Evolutionary conservation across 1,284 basidiomycete genomes (phyloP).

Genomic region (Singerocomus rubriflavus): DNA sequence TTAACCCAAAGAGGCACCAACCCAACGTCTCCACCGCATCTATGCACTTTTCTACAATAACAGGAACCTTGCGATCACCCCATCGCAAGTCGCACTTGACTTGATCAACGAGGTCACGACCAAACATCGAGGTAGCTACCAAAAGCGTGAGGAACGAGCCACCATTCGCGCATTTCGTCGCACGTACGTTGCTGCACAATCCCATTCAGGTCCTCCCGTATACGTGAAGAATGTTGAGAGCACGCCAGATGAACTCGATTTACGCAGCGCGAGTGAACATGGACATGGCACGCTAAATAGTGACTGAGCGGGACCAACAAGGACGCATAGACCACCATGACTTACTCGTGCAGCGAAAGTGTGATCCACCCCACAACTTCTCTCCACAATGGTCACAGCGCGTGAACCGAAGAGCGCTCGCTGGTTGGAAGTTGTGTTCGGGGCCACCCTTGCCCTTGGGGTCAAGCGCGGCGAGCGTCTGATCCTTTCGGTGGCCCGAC

Average conservation of each 20-base stretch:
- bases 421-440: slow-evolving; percentile 88
- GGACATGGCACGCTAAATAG: slow-evolving; percentile 59
- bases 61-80: slow-evolving; percentile 66
- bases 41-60: slow-evolving; percentile 95
- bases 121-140: slow-evolving; percentile 88
- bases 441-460: slow-evolving; percentile 44
- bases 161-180: slow-evolving; percentile 5
- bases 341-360: slow-evolving; percentile 81
- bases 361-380: slow-evolving; percentile 98
- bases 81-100: slow-evolving; percentile 68
- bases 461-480: slow-evolving; percentile 26
- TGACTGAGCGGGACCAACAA: slow-evolving; percentile 8
- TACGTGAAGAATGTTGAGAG: slow-evolving; percentile 42
- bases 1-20: slow-evolving; percentile 37
- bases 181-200: slow-evolving; percentile 24
- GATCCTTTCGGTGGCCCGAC: slow-evolving; percentile 51
- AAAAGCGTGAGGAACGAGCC: slow-evolving; percentile 3
- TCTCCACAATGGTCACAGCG: slow-evolving; percentile 95
- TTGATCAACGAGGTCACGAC: slow-evolving; percentile 83
- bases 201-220: slow-evolving; percentile 35
- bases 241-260: slow-evolving; percentile 58
- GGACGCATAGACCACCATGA: background rate
- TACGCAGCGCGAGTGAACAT: slow-evolving; percentile 73
- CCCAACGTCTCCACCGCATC: slow-evolving; percentile 85
- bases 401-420: slow-evolving; percentile 85